phyloP scores from a whole-genome alignment of 371 early-diverging fungal species.

The Mucor racemosus region DNA sequence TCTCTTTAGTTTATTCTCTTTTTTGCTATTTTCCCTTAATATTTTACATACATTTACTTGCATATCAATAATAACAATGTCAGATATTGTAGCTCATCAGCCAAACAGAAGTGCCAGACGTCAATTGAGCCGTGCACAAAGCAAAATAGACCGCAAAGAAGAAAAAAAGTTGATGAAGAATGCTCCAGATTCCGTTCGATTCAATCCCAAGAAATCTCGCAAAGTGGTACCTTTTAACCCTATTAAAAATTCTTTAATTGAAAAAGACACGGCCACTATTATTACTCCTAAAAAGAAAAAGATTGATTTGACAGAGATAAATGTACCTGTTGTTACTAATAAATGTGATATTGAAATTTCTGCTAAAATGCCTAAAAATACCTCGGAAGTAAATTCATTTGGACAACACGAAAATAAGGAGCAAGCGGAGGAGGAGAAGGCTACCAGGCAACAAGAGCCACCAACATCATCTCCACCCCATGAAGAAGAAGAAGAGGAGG shows the following conservation, averaged over 20 bases:
- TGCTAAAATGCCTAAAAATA: not conserved
- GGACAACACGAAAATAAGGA: no score
- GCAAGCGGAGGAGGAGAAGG: not conserved
- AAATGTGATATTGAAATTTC: not conserved
- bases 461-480: not conserved
- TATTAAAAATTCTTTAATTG: not conserved
- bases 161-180: slow-evolving; percentile 5
- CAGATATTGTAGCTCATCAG: not conserved
- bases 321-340: not conserved
- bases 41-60: not conserved
- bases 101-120: slow-evolving; percentile 10
- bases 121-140: not conserved
- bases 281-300: not conserved
- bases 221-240: not conserved
- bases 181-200: not conserved
- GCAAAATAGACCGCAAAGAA: not conserved
- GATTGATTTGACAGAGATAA: not conserved
- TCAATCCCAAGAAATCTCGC: slow-evolving; percentile 13
- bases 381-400: not conserved
- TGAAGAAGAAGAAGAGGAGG: not conserved
- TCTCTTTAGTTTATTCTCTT: not conserved
- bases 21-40: not conserved
- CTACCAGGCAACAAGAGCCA: not conserved
- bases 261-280: not conserved
- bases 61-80: not conserved